phyloP scores from a whole-genome alignment of 306 rosid species.

The Gynostemma pentaphyllum region DNA sequence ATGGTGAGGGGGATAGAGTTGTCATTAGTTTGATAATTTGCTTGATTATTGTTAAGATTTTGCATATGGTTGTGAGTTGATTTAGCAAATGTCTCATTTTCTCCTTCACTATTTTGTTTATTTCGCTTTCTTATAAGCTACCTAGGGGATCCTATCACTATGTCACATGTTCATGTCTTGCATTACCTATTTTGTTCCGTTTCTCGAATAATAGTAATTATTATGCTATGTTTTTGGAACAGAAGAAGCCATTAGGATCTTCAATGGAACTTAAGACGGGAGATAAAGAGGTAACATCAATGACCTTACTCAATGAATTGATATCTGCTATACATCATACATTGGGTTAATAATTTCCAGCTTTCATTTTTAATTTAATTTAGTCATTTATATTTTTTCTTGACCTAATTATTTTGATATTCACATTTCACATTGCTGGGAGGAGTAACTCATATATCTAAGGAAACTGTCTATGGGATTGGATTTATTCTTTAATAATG shows the following conservation, averaged over 20 bases:
- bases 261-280: slow-evolving; percentile 35
- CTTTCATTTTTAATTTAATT: neutral
- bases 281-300: slow-evolving; percentile 43
- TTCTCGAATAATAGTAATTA: neutral
- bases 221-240: slow-evolving; percentile 20
- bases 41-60: neutral
- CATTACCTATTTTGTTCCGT: neutral
- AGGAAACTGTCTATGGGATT: too few species aligned
- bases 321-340: neutral
- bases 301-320: neutral
- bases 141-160: neutral
- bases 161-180: neutral
- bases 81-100: neutral
- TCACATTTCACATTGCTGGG: too few species aligned
- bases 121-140: neutral
- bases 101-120: neutral
- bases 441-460: too few species aligned
- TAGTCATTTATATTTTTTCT: neutral
- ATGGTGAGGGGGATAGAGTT: neutral
- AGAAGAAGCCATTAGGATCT: slow-evolving; percentile 46
- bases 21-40: neutral
- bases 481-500: too few species aligned
- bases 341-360: neutral
- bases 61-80: neutral
- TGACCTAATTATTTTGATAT: too few species aligned